Evolutionary conservation across 2,329 filamentous ascomycete genomes (phyloP).

Genomic region (Cladosporium sp.): DNA sequence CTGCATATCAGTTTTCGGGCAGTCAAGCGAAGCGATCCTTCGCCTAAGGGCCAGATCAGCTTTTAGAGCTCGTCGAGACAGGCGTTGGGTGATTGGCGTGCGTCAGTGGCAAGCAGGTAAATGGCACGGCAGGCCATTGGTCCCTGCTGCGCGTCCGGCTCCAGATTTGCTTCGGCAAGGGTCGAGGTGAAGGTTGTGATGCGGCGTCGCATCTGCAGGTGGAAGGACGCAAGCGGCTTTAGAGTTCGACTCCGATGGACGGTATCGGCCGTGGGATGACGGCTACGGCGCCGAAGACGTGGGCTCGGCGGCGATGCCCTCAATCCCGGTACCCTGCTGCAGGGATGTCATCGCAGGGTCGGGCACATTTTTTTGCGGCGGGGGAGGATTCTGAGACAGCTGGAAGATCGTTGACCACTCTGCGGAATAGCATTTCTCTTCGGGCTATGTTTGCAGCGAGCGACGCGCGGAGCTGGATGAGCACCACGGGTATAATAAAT

Average conservation of each 20-base stretch:
- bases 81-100: background rate
- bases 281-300: background rate
- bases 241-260: background rate
- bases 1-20: conserved; percentile 1
- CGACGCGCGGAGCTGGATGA: too few species aligned
- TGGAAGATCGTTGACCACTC: too few species aligned
- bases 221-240: background rate
- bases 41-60: background rate
- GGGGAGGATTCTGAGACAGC: background rate
- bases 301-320: background rate
- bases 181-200: background rate
- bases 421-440: too few species aligned
- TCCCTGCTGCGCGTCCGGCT: background rate
- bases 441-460: too few species aligned
- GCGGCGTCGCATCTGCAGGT: background rate
- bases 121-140: background rate
- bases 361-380: background rate
- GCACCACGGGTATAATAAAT: too few species aligned
- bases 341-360: background rate
- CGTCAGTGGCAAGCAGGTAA: background rate
- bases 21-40: background rate
- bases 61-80: background rate
- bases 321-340: background rate
- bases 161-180: background rate
- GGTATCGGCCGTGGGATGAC: background rate